phyloP scores from a whole-genome alignment of 495 filamentous ascomycete genomes.

The Podospora sp. region DNA sequence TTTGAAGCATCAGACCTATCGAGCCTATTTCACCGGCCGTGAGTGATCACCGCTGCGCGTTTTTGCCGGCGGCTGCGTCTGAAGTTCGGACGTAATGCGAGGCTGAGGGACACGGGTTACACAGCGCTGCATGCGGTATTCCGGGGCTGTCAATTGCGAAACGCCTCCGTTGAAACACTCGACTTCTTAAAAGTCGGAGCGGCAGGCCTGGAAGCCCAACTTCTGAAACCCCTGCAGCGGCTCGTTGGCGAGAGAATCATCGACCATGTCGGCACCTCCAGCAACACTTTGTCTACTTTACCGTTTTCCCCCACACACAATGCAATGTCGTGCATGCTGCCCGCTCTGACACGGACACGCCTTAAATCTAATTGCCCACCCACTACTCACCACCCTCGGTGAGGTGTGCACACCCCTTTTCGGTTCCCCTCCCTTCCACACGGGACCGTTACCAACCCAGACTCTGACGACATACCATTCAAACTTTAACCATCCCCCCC shows the following conservation, averaged over 20 bases:
- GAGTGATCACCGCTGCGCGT: conserved; percentile 20
- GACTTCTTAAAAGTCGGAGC: conserved; percentile 1
- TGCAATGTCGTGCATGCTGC: conserved; percentile 1
- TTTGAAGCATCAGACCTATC: conserved; percentile 51
- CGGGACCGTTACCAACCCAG: background rate
- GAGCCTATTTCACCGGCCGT: conserved; percentile 46
- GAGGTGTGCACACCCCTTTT: conserved; percentile 12
- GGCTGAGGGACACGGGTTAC: conserved; percentile 9
- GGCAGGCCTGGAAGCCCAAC: background rate
- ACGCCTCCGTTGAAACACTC: conserved; percentile 9
- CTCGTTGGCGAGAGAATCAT: background rate
- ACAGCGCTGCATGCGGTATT: conserved; percentile 2
- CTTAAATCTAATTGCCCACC: conserved; percentile 16
- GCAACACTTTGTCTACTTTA: background rate
- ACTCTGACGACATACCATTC: conserved; percentile 1
- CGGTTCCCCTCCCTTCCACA: background rate
- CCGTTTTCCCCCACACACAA: background rate
- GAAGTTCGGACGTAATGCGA: conserved; percentile 9
- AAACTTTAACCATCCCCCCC: background rate
- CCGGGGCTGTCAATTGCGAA: conserved; percentile 2
- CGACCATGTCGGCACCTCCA: background rate
- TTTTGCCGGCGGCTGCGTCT: conserved; percentile 19
- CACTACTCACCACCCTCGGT: background rate
- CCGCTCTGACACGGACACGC: conserved; percentile 3
- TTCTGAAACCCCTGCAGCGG: conserved; percentile 17